Conservation (phyloP, 2,329 filamentous ascomycete genomes). For the Sarocladium kiliense region DNA sequence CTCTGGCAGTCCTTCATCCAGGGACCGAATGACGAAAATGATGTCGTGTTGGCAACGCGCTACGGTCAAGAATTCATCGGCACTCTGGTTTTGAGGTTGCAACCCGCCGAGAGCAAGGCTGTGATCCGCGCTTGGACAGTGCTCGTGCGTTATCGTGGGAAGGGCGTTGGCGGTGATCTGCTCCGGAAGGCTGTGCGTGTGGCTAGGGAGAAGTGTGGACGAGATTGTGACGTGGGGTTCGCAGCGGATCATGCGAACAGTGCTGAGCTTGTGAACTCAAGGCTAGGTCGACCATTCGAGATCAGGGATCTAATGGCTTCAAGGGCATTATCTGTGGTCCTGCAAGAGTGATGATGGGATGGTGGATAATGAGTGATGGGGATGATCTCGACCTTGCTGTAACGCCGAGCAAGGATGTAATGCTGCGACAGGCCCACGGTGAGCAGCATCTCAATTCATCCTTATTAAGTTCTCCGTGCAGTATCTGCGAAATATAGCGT, state of each 20-base stretch:
- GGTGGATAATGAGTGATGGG: too few relatives aligned
- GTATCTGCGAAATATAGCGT: too few relatives aligned
- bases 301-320: conserved; percentile 49
- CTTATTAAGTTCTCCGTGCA: too few relatives aligned
- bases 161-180: conserved; percentile 66
- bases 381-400: too few relatives aligned
- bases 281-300: conserved; percentile 55
- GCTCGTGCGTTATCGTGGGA: conserved; percentile 59
- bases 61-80: conserved; percentile 64
- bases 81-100: conserved; percentile 61
- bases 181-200: conserved; percentile 65
- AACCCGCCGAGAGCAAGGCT: conserved; percentile 51
- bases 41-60: conserved; percentile 59
- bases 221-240: conserved; percentile 59
- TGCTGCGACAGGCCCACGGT: too few relatives aligned
- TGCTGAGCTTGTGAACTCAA: conserved; percentile 14
- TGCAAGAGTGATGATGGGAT: not conserved
- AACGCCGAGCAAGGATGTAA: too few relatives aligned
- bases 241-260: conserved; percentile 73
- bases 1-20: conserved; percentile 55
- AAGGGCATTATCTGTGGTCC: conserved; percentile 21
- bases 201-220: conserved; percentile 58
- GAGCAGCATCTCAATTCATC: too few relatives aligned
- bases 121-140: conserved; percentile 80
- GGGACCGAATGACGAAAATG: conserved; percentile 31